Evolutionary conservation across 2,329 filamentous ascomycete genomes (phyloP), one percentile per base, ranked within the genome.

Genomic region (Phoma sp.): DNA sequence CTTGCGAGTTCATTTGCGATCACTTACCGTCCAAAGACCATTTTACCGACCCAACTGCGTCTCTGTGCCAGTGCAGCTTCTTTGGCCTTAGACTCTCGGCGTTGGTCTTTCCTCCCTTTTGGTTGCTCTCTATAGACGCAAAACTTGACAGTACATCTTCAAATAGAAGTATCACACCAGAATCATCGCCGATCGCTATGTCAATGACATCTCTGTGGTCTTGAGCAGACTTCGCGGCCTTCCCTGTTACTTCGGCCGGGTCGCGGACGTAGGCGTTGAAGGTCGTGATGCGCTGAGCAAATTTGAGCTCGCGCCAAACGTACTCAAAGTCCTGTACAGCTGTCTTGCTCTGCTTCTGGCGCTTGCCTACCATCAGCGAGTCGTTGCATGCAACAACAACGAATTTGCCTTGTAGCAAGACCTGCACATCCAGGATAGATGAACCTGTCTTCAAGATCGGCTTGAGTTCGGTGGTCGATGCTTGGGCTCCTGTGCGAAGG

Each of bases 61-160:
- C 87, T 65, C 92, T 85, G 75, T 99, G 95, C 95, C 95, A 99
- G 74, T 98, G 95, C 48, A 93, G 81, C 60, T 88, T 89, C 52
- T 88, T 86, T 19, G 84, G 81, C 36, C 84, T 71, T 13, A 81
- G 58, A 66, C 70, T 50, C 69, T 77, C 75, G 63, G 79, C 51
- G n/a, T 53, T 62, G 38, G 53, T 55, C 36, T 67, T 61, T 7
- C 57, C 58, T 12, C 61, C 62, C 46, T 75, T 74, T 27, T 68
- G 71, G 17, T 40, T 58, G 44, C 81, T 81, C 51, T 80, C 77
- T 35, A 73, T 71, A 4, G 70, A 73, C 55, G 76, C 69, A 33
- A 90, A 78, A 58, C 84, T 84, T 52, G 73, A 74, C 13, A 94
- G 70, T 15, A 92, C 78, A 74, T 96, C 89, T 58, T 88, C 85